Evolutionary conservation across 2,329 filamentous ascomycete genomes (phyloP), one percentile per base, ranked within the genome.

Genomic region (Epichloe bromicola): DNA sequence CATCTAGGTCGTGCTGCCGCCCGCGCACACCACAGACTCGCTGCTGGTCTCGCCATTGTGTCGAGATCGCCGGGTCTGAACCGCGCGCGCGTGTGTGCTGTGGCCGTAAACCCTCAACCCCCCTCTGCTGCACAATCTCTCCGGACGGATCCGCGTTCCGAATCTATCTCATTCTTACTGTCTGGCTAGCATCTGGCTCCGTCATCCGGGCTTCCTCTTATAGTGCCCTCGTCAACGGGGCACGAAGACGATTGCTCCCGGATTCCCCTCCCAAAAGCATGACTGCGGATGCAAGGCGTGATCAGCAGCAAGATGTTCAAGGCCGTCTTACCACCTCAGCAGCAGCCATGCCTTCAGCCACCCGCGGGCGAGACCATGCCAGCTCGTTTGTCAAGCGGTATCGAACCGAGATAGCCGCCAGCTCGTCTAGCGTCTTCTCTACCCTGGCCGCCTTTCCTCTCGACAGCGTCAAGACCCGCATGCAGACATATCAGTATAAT

Each of bases 401-500:
- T 67, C 79, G 86, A 57, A 90, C 85, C 46, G 85, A 91, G 69
- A 81, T 93, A 57, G 81, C 86, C 54, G 87, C 88, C 43, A 86
- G 83, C 67, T 74, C 81, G 39, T 86, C 84, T 63, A 90, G 85
- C 66, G 75, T 90, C 57, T 74, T 91, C 51, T 88, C 85, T 38
- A 93, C 87, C 41, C 76, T 88, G 62, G 75, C 78, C 57, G 85
- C 87, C n/a, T 94, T 91, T 63, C 88, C 88, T 20, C 79, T 94
- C 58, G 88, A 94, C 66, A 91, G 88, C 60, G 84, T 91, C 65
- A 94, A 94, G 74, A 90, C 86, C 51, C 85, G 88, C 62, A 88
- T 93, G 81, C 88, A 94, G 72, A 86, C 85, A 57, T 91, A 93
- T 68, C 81, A 85, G 56, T 90, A 86, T 69, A 75, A 78, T 57